Evolutionary conservation across 768 basidiomycete species (phyloP), one percentile per base, ranked within the genome.

Genomic region (Leccinum longicurvipes): DNA sequence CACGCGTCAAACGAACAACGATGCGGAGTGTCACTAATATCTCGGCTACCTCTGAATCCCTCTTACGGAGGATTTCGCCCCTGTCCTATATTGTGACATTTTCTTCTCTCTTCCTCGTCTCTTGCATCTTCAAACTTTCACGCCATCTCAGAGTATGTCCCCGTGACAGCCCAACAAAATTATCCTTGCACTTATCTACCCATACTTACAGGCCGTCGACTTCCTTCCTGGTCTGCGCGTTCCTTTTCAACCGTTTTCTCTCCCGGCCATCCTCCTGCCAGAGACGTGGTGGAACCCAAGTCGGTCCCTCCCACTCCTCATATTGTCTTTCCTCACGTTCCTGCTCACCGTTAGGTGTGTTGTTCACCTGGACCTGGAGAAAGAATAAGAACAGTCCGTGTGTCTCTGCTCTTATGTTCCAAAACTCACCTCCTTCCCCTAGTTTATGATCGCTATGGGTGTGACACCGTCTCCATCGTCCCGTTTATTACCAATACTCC

Each of bases 281-380:
- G 61, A 57, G 34, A 55, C 52, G 23, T 61, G 53, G 55, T 64
- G 62, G 66, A 64, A 69, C 31, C 60, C 60, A 27, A 29, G 63
- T 63, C 29, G 23, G 54, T 50, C 12, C 4, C 28, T 57, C 44
- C 15, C 32, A 25, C 32, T 24, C 11, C 23, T 4, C 41, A 23
- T 23, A 8, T 5, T 51, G 19, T 36, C 31, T 28, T 3, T 12
- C 24, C 28, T 57, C 17, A 39, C 28, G 27, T 48, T 45, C 41
- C 28, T 41, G n/a, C 17, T n/a, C 15, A 23, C 23, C 5, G 12
- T 14, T 5, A 66, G 63, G 66, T 14, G 6, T 51, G 3, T 17
- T 50, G 3, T 67, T 67, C 34, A 45, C 60, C 23, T 69, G 66
- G 65, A 55, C 57, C 31, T 67, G 62, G 66, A 64, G 63, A 53